Conservation (phyloP, 2,329 filamentous ascomycete species). For the Fusarium avenaceum region DNA sequence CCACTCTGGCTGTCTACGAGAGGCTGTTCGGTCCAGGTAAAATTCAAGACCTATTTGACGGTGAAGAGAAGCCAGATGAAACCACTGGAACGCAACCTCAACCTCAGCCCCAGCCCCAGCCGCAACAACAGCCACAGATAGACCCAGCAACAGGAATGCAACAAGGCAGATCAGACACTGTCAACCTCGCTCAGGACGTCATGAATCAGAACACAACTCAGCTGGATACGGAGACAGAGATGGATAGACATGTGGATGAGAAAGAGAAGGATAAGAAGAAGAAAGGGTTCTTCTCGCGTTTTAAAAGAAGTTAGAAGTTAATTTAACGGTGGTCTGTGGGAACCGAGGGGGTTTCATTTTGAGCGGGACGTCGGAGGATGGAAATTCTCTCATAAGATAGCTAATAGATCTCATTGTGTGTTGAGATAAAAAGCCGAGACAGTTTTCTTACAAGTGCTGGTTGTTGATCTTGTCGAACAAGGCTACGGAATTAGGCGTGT, state of each 20-base stretch:
- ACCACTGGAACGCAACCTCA: neutral
- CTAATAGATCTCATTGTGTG: too few species aligned
- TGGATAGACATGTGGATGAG: constrained; percentile 26
- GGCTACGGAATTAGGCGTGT: too few species aligned
- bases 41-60: constrained; percentile 65
- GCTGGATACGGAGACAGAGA: constrained; percentile 58
- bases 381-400: too few species aligned
- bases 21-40: constrained; percentile 62
- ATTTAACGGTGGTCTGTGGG: neutral
- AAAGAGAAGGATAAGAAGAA: constrained; percentile 32
- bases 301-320: constrained; percentile 13
- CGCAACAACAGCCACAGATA: neutral
- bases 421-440: too few species aligned
- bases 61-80: constrained; percentile 44
- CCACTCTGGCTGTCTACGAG: constrained; percentile 67
- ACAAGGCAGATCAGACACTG: constrained; percentile 54
- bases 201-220: constrained; percentile 69
- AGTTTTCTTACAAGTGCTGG: too few species aligned
- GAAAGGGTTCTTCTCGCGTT: constrained; percentile 28
- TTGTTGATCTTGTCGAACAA: too few species aligned
- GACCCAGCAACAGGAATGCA: neutral
- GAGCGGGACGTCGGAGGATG: too few species aligned
- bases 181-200: constrained; percentile 64
- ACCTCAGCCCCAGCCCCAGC: neutral
- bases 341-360: too few species aligned